Base-by-base conservation (phyloP, 805 yeast species). In the Wickerhamomyces silvicola region DNA sequence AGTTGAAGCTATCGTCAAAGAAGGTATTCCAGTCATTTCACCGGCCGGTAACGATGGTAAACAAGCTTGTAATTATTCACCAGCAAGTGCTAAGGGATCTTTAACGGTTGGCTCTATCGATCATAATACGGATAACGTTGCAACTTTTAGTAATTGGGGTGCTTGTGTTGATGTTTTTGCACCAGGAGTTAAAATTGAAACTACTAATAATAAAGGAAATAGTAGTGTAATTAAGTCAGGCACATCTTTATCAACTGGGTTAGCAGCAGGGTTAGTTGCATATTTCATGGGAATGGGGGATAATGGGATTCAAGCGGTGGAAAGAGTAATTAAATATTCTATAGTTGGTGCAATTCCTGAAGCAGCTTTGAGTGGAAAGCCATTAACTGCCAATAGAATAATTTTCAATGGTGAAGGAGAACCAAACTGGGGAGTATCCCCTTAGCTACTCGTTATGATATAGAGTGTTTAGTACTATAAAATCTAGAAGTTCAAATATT, bases 41-140 rank as follows among this genome's bases (percentile, higher is more conserved):
- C 66, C 77, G 1, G 77, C 77, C 2, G 78, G 78, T 6, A 72
- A 72, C 43, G 62, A 57, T 22, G 58, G 56, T 24, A 45, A 42
- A 12, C 58, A 58, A 31, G 71, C 76, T 2, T 72, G 77, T 42
- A 40, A 49, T 5, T 59, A 48, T 28, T 66, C 74, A 14, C 77
- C 78, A 4, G 64, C 70, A 4, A 60, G 71, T 24, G 65, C 72
- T 3, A 63, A 59, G 6, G 66, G 67, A 22, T 82, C 85, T 0
- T 70, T 86, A 10, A 78, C 95, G 0, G 94, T 88, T 4, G 97
- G 96, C 1, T 90, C 96, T 3, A 73, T 85, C 29, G 88, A 87
- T 49, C 90, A 79, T 49, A 54, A 68, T n/a, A 65, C 65, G 9
- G 52, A 85, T 47, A 48, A 65, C 2, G 66, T 87, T 25, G 90